Evolutionary conservation across 1,284 basidiomycete species (phyloP), one percentile per base, ranked within the genome.

Genomic region (Rhodotorula mucilaginosa): DNA sequence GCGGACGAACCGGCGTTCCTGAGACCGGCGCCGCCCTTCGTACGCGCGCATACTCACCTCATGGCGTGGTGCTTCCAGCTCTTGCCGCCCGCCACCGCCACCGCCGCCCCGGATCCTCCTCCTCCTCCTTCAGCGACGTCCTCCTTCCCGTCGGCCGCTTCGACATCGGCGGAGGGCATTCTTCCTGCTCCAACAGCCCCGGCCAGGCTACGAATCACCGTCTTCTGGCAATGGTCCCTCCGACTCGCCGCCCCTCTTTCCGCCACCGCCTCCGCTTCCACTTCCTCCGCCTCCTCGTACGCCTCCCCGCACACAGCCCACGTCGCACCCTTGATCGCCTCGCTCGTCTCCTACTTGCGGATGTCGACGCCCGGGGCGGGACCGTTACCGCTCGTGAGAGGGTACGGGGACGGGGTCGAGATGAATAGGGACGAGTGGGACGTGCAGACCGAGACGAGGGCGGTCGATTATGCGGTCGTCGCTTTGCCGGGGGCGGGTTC

Each of bases 221-320:
- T 91, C 78, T 96, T 96, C 80, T 97, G 93, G 92, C 91, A 94
- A 77, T 96, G 97, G 83, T 91, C 97, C 81, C 87, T 97, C n/a
- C 19, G 90, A 88, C 57, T 86, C 93, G 63, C 87, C 83, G 84
- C 15, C 82, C 84, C 56, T 84, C 83, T 64, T 77, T 88, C 47
- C 84, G 23, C 66, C n/a, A 39, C 63, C 12, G 26, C 47, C 15
- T 29, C 61, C 21, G 19, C 65, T 5, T 49, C 56, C 34, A 19
- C 65, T 5, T 18, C 26, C 7, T 18, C 48, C 15, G 5, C 49
- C 23, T 52, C 69, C 2, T 13, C 59, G 3, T 31, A 44, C 2
- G n/a, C 63, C 3, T 15, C n/a, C 15, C 39, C 58, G 7, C 64
- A 12, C 47, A 49, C 21, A 54, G 64, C 58, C 13, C 67, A n/a